Evolutionary conservation across 768 basidiomycete species (phyloP), one percentile per base, ranked within the genome.

Genomic region (Lactifluus hygrophoroides): DNA sequence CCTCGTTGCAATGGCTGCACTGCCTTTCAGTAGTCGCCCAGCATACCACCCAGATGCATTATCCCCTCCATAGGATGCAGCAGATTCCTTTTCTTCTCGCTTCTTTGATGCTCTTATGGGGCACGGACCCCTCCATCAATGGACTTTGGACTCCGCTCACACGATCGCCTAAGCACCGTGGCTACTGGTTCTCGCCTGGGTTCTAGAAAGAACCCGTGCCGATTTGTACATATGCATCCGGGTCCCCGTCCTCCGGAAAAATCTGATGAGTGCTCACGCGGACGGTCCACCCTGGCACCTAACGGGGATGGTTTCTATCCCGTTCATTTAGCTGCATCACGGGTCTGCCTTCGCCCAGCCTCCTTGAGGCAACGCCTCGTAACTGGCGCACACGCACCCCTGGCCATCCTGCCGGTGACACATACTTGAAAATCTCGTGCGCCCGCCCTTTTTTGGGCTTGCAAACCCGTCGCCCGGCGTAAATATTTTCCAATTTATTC

Each of bases 101-200:
- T 35, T 48, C 38, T 27, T 50, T 50, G 40, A 43, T 19, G 17
- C 48, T 50, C 21, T 25, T 21, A 35, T 48, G 28, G 40, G 42
- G 37, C 28, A 17, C 32, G 13, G 40, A 48, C 47, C 32, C 30
- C 53, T 32, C 25, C 52, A 49, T 42, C 40, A 11, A 19, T 55
- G 34, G 45, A 30, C 43, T 44, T 55, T 47, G 28, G 47, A 50
- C 47, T 50, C 55, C 55, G 48, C 55, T n/a, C 6, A 40, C 27
- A 21, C 48, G 55, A 56, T 50, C 55, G 55, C 48, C 38, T 50
- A 56, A 49, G 38, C 48, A 32, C 48, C 55, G 23, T 56, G 55
- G 23, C 55, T n/a, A 25, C 40, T 43, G 40, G 40, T 21, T 25
- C 48, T 37, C 40, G 17, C 40, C 21, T 43, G 40, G 17, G 38